These are phyloP conservation scores for Citropsis articulata DNA, from an alignment of 345 rosid genomes.

Conservation along the genomic window DNA sequence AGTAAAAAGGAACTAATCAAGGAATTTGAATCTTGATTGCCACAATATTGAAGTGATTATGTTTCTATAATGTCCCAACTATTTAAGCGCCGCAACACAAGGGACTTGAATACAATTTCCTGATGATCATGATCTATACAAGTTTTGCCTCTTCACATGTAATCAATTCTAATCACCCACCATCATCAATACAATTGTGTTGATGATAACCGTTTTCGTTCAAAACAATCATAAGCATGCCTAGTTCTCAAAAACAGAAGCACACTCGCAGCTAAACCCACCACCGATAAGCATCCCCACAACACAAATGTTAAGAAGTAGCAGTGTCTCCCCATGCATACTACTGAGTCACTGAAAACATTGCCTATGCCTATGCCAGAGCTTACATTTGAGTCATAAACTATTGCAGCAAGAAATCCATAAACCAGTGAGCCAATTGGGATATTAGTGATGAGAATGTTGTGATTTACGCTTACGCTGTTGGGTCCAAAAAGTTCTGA, in stretches of 20 bases:
- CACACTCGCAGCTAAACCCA: slow-evolving; percentile 60
- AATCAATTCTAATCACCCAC: neutral
- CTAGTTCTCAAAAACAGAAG: slow-evolving; percentile 71
- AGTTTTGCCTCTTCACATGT: too few relatives aligned
- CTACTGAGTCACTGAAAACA: slow-evolving; percentile 34
- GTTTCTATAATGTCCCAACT: too few relatives aligned
- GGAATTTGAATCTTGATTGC: too few relatives aligned
- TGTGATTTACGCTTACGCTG: slow-evolving; percentile 91
- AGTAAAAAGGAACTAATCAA: too few relatives aligned
- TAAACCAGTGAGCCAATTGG: slow-evolving; percentile 83
- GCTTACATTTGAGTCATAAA: slow-evolving; percentile 59
- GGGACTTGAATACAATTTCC: too few relatives aligned
- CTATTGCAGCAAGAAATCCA: slow-evolving; percentile 79
- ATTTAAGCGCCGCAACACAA: too few relatives aligned
- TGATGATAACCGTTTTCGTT: slow-evolving; percentile 39
- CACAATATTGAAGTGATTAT: too few relatives aligned
- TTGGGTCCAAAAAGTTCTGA: slow-evolving; percentile 93
- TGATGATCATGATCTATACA: too few relatives aligned
- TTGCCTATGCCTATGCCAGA: slow-evolving; percentile 8
- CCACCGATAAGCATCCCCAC: slow-evolving; percentile 83
- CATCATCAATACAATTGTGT: slow-evolving; percentile 14
- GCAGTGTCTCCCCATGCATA: slow-evolving; percentile 80
- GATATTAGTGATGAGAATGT: slow-evolving; percentile 87
- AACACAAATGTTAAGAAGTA: slow-evolving; percentile 67
- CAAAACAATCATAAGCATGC: slow-evolving; percentile 71